phyloP scores from a whole-genome alignment of 306 rosid species.

The Dalbergia oliveri region DNA sequence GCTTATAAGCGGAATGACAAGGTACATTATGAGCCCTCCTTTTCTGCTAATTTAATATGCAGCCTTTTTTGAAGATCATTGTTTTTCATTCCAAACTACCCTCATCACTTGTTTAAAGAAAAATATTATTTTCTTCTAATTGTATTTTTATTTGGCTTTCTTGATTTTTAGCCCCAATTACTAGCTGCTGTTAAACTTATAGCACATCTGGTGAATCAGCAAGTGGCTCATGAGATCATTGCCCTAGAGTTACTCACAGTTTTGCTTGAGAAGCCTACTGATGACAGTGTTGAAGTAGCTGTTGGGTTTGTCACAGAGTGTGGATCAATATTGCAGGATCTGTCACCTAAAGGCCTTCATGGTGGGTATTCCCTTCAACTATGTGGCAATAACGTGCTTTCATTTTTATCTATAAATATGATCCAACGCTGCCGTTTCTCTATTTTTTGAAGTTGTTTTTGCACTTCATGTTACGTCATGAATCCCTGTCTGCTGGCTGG shows the following conservation, averaged over 20 bases:
- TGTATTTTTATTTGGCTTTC: constrained; percentile 24
- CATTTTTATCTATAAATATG: constrained; percentile 11
- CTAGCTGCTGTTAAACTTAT: constrained; percentile 57
- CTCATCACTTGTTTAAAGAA: not conserved
- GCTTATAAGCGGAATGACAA: constrained; percentile 95
- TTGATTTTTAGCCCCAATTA: constrained; percentile 61
- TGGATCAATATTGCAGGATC: constrained; percentile 85
- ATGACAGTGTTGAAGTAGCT: constrained; percentile 96
- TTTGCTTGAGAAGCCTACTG: constrained; percentile 87
- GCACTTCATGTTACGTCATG: not conserved
- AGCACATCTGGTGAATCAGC: constrained; percentile 96
- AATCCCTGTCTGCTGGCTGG: not conserved
- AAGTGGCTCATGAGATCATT: constrained; percentile 90
- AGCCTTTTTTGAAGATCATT: not conserved
- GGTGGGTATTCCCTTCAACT: constrained; percentile 67
- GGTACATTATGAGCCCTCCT: constrained; percentile 49
- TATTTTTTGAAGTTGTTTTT: constrained; percentile 46
- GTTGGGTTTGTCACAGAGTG: constrained; percentile 95
- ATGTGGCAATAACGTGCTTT: constrained; percentile 10
- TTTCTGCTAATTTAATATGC: not conserved
- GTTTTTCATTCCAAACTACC: not conserved
- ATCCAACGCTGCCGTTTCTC: not conserved
- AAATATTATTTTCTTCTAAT: not conserved
- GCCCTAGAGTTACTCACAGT: constrained; percentile 89
- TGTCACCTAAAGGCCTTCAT: constrained; percentile 67